phyloP scores from a whole-genome alignment of 2,329 filamentous ascomycete species.

The Beauveria sp. region DNA sequence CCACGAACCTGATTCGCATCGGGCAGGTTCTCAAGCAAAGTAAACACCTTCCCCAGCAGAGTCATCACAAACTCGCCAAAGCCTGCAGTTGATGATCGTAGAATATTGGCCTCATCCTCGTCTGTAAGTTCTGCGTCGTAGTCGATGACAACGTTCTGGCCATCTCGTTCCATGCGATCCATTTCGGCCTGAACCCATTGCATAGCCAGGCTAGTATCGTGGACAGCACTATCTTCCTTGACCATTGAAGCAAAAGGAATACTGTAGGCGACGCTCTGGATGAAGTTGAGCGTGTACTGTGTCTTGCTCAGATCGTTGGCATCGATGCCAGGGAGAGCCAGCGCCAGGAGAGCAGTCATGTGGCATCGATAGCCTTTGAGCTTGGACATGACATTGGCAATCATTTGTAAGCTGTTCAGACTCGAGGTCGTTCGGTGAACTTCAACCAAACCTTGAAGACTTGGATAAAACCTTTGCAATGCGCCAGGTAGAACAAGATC shows the following conservation, averaged over 20 bases:
- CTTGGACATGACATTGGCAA: slow-evolving; percentile 83
- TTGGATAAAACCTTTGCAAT: slow-evolving; percentile 91
- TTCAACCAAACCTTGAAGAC: slow-evolving; percentile 91
- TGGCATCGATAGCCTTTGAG: slow-evolving; percentile 97
- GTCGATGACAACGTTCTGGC: slow-evolving; percentile 76
- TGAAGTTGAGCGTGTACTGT: slow-evolving; percentile 86
- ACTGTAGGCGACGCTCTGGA: slow-evolving; percentile 92
- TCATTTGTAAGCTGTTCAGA: slow-evolving; percentile 82
- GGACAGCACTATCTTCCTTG: slow-evolving; percentile 53
- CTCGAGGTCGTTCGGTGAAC: slow-evolving; percentile 95
- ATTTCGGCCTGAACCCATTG: slow-evolving; percentile 93
- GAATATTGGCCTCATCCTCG: slow-evolving; percentile 76
- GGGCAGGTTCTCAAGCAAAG: slow-evolving; percentile 86
- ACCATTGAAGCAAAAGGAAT: slow-evolving; percentile 79
- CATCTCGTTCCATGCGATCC: slow-evolving; percentile 84
- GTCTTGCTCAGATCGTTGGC: slow-evolving; percentile 98
- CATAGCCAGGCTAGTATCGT: slow-evolving; percentile 71
- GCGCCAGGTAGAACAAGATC: slow-evolving; percentile 87
- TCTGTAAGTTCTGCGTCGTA: slow-evolving; percentile 77
- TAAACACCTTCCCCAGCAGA: slow-evolving; percentile 90
- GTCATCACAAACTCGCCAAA: slow-evolving; percentile 89
- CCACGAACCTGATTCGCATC: slow-evolving; percentile 82
- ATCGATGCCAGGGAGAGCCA: slow-evolving; percentile 91
- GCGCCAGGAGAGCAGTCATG: slow-evolving; percentile 84
- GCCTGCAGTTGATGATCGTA: slow-evolving; percentile 88